Evolutionary conservation across 371 early-diverging fungal species (phyloP).

Genomic region (Mucor plumbeus): DNA sequence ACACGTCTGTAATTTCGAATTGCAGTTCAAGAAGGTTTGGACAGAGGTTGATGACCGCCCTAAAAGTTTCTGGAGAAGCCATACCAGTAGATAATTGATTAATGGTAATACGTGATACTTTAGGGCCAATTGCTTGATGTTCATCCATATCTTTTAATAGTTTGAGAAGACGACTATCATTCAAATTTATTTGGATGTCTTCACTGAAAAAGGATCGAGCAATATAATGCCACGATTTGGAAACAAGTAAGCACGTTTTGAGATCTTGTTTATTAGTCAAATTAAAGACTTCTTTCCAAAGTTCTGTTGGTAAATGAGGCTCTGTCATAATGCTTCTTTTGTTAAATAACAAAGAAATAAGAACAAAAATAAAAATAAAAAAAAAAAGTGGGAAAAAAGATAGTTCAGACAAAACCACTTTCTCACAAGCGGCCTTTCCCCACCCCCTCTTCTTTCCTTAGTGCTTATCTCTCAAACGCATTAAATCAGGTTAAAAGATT

Average conservation of each 20-base stretch:
- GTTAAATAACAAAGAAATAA: too few species aligned
- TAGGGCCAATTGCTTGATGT: neutral
- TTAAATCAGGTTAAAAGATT: too few species aligned
- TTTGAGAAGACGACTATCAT: neutral
- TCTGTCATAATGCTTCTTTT: neutral
- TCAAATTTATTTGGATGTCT: neutral
- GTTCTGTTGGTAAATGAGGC: neutral
- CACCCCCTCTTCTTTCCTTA: too few species aligned
- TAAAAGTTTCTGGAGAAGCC: neutral
- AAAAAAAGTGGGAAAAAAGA: too few species aligned
- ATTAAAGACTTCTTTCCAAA: neutral
- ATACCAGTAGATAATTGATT: neutral
- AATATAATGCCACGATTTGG: constrained; percentile 2
- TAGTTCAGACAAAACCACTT: too few species aligned
- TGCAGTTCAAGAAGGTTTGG: constrained; percentile 6
- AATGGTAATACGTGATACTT: constrained; percentile 6
- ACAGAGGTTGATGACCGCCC: constrained; percentile 5
- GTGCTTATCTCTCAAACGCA: too few species aligned
- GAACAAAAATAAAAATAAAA: too few species aligned
- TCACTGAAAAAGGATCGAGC: neutral
- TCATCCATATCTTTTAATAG: neutral
- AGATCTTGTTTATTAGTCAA: neutral
- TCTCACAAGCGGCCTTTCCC: too few species aligned
- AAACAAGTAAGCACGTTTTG: constrained; percentile 13
- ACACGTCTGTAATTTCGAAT: constrained; percentile 8